Conservation (phyloP, 345 rosid genomes). For the Syzygium oleosum region DNA sequence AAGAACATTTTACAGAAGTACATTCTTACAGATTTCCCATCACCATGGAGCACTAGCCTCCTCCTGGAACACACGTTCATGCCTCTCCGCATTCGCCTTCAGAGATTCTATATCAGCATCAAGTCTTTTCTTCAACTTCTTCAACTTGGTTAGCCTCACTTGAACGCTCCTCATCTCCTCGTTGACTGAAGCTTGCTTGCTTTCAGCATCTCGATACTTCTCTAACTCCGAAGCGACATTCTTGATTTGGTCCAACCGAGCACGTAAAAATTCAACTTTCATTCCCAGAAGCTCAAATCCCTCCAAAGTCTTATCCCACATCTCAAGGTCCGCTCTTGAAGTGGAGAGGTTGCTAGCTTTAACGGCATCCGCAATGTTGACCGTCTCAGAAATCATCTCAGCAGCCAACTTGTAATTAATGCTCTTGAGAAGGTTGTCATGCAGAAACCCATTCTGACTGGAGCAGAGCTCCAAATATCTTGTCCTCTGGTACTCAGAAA, state of each 20-base stretch:
- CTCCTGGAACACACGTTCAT: slow-evolving; percentile 22
- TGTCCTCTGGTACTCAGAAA: slow-evolving; percentile 23
- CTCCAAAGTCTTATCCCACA: slow-evolving; percentile 44
- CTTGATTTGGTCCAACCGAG: slow-evolving; percentile 22
- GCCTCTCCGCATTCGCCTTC: slow-evolving; percentile 25
- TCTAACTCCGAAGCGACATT: slow-evolving; percentile 7
- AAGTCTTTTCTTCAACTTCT: slow-evolving; percentile 22
- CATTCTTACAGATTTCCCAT: background rate
- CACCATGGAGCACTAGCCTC: slow-evolving; percentile 38
- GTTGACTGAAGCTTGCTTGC: slow-evolving; percentile 16
- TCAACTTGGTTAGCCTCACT: slow-evolving; percentile 15
- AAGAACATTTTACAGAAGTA: background rate
- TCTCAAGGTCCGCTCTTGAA: slow-evolving; percentile 20
- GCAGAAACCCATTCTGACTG: slow-evolving; percentile 34
- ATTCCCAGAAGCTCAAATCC: slow-evolving; percentile 53
- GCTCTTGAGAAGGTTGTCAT: slow-evolving; percentile 31
- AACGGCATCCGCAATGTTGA: slow-evolving; percentile 37
- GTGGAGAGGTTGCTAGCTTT: slow-evolving; percentile 23
- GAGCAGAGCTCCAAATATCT: slow-evolving; percentile 37
- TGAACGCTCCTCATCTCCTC: slow-evolving; percentile 28
- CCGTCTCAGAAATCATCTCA: slow-evolving; percentile 34
- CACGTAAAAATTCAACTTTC: slow-evolving; percentile 36
- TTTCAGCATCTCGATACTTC: slow-evolving; percentile 8
- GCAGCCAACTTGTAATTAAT: slow-evolving; percentile 30
- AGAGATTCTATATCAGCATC: slow-evolving; percentile 27